Conservation (phyloP, 2,329 filamentous ascomycete species). For the Pseudogymnoascus sp. region DNA sequence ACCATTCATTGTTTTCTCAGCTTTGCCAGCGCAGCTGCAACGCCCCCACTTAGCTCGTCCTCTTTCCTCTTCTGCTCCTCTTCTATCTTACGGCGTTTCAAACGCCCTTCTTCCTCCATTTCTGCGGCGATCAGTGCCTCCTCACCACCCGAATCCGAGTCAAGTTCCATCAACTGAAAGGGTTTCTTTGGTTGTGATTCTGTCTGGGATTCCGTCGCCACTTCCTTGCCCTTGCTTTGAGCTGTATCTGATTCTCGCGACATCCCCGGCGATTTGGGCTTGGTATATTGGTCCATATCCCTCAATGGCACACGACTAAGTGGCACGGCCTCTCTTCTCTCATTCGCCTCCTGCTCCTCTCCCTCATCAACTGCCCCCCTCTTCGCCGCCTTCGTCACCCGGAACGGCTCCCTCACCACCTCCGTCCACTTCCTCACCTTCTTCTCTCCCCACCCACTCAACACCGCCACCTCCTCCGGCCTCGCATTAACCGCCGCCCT, state of each 20-base stretch:
- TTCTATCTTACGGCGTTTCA: constrained; percentile 19
- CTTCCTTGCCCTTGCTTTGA: constrained; percentile 6
- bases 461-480: constrained; percentile 72
- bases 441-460: constrained; percentile 92
- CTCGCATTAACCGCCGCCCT: constrained; percentile 80
- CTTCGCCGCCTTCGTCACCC: constrained; percentile 63
- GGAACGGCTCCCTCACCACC: constrained; percentile 78
- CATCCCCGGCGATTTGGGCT: neutral
- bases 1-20: constrained; percentile 39
- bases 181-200: constrained; percentile 24
- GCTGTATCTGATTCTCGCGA: constrained; percentile 7
- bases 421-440: constrained; percentile 83
- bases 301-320: constrained; percentile 25
- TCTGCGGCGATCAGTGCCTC: constrained; percentile 43
- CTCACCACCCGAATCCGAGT: constrained; percentile 31
- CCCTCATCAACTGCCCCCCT: constrained; percentile 27
- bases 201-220: neutral
- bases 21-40: constrained; percentile 54
- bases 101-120: constrained; percentile 35
- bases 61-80: constrained; percentile 29
- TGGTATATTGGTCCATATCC: constrained; percentile 18
- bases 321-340: constrained; percentile 23
- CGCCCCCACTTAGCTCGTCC: constrained; percentile 46
- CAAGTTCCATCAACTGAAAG: constrained; percentile 27
- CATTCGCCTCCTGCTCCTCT: constrained; percentile 32